These are phyloP conservation scores for Tetradesmus lagerheimii DNA, from an alignment of 139 green algal genomes.

Conservation along the genomic window DNA sequence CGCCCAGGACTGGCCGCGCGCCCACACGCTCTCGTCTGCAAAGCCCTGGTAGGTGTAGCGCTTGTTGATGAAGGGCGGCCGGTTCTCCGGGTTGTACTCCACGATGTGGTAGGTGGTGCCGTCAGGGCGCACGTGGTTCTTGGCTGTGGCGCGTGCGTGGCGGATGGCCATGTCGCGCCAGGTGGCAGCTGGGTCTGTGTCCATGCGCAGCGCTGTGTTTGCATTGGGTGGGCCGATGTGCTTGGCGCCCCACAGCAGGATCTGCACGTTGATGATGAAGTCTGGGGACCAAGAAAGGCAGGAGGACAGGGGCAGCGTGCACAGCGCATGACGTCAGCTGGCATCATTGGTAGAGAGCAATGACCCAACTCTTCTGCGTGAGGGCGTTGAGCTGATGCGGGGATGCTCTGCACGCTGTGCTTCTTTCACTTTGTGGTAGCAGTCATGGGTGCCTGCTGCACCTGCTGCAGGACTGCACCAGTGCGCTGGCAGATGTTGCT, in stretches of 20 bases:
- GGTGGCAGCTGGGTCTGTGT: background rate
- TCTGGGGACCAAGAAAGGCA: background rate
- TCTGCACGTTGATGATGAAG: conserved; percentile 25
- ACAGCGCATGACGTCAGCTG: background rate
- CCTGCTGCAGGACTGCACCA: too few species aligned
- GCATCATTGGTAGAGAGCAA: too few species aligned
- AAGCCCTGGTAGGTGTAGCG: conserved; percentile 25
- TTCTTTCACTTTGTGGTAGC: too few species aligned
- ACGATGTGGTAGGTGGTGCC: conserved; percentile 22
- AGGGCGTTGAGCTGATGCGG: too few species aligned
- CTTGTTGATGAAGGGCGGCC: conserved; percentile 1
- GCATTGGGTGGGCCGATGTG: background rate
- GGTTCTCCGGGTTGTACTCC: conserved; percentile 19
- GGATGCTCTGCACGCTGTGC: too few species aligned
- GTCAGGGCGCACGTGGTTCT: conserved; percentile 15
- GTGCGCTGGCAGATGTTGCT: too few species aligned
- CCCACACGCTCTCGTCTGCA: background rate
- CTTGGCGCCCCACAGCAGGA: conserved; percentile 6
- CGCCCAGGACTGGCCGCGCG: conserved; percentile 22
- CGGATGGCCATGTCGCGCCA: background rate
- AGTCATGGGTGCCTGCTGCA: too few species aligned
- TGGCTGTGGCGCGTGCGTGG: background rate
- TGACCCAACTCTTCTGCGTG: too few species aligned
- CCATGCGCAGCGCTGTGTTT: background rate
- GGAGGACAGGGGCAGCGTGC: background rate